Base-by-base conservation (phyloP, 179 eudicot species). In the Gypsophila paniculata region DNA sequence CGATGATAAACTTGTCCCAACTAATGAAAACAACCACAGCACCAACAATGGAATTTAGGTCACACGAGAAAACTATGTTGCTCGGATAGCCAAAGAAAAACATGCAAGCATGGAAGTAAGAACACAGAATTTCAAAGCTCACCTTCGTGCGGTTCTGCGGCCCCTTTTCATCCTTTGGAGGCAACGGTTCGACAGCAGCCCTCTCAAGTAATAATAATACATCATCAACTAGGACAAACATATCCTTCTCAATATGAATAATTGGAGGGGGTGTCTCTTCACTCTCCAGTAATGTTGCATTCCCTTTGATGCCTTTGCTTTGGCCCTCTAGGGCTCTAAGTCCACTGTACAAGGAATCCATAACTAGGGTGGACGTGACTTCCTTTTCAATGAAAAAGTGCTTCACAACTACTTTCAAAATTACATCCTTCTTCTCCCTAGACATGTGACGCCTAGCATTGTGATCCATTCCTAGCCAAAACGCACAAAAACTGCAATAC, bases 271-370 rank as follows among this genome's bases (percentile, higher is more conserved):
- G 85, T 59, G 74, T 73, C 68, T 88, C 90, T 72, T 83, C 93
- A 42, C 85, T 74, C 70, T 82, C 89, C 19, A 72, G 32, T 69
- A 77, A 75, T 68, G 86, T 86, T 42, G 76, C 86, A 72, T 78
- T 82, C 59, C 80, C 82, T 74, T 82, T 80, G 78, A 84, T 86
- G 76, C 81, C 73, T 84, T 88, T 90, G 66, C 85, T 84, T 82
- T 88, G 90, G 59, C 88, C 85, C 78, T 92, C 89, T 75, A 95
- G 88, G 39, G 96, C 93, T 86, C 88, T 95, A 57, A 95, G 84
- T 68, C 99, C 99, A 83, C 97, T 95, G 78, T 95, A 86, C 80
- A 95, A 76, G 64, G 97, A 92, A 82, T 95, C 99, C 96, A 95
- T 92, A 62, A 95, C 99, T 79, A 95, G 82, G 61, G 99, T 91